A percentile compares a stretch with the other conserved stretches of the same genome.
These are phyloP conservation scores for Exsudoporus frostii DNA, from an alignment of 768 basidiomycete genomes.

Conservation along the genomic window DNA sequence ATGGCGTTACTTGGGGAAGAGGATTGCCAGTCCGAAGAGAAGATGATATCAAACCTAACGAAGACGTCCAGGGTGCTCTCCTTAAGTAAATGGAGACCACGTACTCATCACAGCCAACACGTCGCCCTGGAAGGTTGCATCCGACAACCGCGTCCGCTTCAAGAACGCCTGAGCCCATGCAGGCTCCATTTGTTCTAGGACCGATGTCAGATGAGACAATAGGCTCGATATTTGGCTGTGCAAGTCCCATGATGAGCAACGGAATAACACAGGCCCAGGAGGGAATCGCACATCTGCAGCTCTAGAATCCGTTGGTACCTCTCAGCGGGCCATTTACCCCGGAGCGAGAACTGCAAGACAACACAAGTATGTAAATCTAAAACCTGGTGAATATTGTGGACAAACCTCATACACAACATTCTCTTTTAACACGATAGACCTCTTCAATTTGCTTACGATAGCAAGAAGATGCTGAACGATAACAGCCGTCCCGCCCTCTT, in stretches of 20 bases:
- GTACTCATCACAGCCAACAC: constrained; percentile 77
- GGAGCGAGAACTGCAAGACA: constrained; percentile 58
- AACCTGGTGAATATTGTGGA: not conserved
- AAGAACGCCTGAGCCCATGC: constrained; percentile 78
- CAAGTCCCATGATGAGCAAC: constrained; percentile 5
- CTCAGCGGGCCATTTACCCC: constrained; percentile 77
- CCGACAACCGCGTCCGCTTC: constrained; percentile 67
- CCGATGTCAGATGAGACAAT: constrained; percentile 70
- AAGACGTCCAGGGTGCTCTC: not conserved
- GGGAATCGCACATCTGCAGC: constrained; percentile 54
- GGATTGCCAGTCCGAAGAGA: constrained; percentile 71
- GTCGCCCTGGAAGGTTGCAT: constrained; percentile 82
- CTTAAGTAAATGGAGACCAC: constrained; percentile 15
- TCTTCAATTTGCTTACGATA: constrained; percentile 67
- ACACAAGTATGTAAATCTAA: not conserved
- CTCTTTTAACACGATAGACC: constrained; percentile 50
- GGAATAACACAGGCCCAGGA: not conserved
- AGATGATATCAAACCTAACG: constrained; percentile 69
- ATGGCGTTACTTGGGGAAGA: constrained; percentile 84
- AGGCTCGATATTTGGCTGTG: constrained; percentile 64
- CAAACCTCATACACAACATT: constrained; percentile 69
- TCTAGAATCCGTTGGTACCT: constrained; percentile 70
- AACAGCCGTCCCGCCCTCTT: constrained; percentile 46
- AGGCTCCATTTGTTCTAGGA: constrained; percentile 68
- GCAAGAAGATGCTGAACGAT: constrained; percentile 70